phyloP scores from a whole-genome alignment of 768 basidiomycete species.

The Rhodocollybia butyracea region DNA sequence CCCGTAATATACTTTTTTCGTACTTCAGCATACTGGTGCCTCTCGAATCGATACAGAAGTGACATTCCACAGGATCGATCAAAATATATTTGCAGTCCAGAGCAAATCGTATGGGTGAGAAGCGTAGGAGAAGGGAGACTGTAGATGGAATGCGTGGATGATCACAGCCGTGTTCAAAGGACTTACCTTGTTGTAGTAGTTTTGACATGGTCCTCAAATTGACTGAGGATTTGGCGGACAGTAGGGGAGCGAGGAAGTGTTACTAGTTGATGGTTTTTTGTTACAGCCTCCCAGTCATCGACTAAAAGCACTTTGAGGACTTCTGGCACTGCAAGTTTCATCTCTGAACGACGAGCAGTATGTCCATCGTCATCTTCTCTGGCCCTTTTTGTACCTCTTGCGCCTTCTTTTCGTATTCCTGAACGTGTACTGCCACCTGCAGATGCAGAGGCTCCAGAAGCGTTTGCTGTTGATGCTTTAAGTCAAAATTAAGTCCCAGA shows the following conservation, averaged over 20 bases:
- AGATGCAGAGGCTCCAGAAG: neutral
- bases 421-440: conserved; percentile 13
- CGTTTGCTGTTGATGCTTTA: neutral
- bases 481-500: neutral
- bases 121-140: conserved; percentile 69
- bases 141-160: neutral
- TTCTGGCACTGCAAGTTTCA: conserved; percentile 90
- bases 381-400: conserved; percentile 63
- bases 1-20: conserved; percentile 73
- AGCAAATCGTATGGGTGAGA: conserved; percentile 75
- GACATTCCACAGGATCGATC: conserved; percentile 88
- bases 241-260: conserved; percentile 77
- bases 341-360: conserved; percentile 73
- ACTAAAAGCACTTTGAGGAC: conserved; percentile 85
- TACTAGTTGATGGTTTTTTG: conserved; percentile 92
- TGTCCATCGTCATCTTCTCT: conserved; percentile 83
- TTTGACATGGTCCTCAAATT: conserved; percentile 69
- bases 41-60: conserved; percentile 91
- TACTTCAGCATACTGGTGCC: conserved; percentile 86
- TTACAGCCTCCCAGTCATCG: conserved; percentile 97
- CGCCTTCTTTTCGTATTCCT: conserved; percentile 53
- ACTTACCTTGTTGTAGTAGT: conserved; percentile 45
- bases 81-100: conserved; percentile 89
- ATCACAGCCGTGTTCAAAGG: neutral
- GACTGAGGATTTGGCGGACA: conserved; percentile 70